These are phyloP conservation scores for Curvularia sp. DNA, from an alignment of 2,329 filamentous ascomycete genomes.

Conservation along the genomic window DNA sequence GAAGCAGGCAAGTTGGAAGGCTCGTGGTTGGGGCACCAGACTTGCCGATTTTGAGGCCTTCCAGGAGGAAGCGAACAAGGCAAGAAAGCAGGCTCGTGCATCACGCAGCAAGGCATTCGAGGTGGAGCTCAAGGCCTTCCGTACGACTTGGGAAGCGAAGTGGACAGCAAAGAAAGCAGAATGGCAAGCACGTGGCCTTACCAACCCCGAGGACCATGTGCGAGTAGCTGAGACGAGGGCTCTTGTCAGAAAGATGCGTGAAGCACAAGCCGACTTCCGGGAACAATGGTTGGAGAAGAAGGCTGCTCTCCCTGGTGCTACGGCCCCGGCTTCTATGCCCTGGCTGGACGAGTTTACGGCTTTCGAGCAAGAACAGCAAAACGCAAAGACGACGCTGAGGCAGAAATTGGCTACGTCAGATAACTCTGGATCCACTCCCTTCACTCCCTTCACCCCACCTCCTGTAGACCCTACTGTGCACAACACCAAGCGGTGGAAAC, in stretches of 20 bases:
- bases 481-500: slow-evolving; percentile 60
- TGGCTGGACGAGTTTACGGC: slow-evolving; percentile 11
- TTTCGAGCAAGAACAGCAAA: slow-evolving; percentile 7
- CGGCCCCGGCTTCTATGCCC: neutral
- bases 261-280: neutral
- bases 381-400: slow-evolving; percentile 21
- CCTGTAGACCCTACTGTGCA: slow-evolving; percentile 33
- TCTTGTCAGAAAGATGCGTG: neutral
- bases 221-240: neutral
- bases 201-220: neutral
- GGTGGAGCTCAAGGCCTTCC: slow-evolving; percentile 1
- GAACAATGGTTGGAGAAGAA: neutral
- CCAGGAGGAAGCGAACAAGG: slow-evolving; percentile 5
- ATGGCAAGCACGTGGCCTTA: slow-evolving; percentile 6
- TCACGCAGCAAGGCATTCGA: neutral
- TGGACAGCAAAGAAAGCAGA: slow-evolving; percentile 2
- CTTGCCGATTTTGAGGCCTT: slow-evolving; percentile 6
- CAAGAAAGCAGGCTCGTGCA: neutral
- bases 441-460: slow-evolving; percentile 32
- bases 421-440: slow-evolving; percentile 18
- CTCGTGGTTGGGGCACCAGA: slow-evolving; percentile 4
- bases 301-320: neutral
- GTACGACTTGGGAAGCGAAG: neutral
- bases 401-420: slow-evolving; percentile 1
- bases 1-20: slow-evolving; percentile 12